These are phyloP conservation scores for Naematelia aurantialba DNA, from an alignment of 768 basidiomycete species.

Conservation along the genomic window DNA sequence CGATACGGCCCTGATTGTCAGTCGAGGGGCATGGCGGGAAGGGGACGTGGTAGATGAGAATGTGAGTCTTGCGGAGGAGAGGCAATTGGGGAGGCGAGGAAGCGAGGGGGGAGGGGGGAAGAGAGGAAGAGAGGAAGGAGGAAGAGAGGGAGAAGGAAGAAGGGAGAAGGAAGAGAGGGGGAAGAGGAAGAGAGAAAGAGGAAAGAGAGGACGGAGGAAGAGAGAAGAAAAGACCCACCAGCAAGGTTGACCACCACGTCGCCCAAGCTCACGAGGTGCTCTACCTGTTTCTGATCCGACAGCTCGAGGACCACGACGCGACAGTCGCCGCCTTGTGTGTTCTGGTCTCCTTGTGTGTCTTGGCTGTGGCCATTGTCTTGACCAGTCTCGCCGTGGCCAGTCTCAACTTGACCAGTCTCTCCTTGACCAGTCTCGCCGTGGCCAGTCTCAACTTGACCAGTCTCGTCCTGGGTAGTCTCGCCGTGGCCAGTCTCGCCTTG, in stretches of 20 bases:
- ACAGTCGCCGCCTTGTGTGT: no score
- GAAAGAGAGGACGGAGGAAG: background rate
- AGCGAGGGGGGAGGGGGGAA: background rate
- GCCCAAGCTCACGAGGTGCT: conserved; percentile 22
- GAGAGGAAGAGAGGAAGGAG: background rate
- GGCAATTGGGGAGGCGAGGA: background rate
- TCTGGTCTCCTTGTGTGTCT: no score
- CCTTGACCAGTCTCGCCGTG: no score
- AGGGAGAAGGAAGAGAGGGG: background rate
- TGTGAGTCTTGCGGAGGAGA: background rate
- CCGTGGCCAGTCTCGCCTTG: no score
- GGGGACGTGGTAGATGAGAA: background rate
- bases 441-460: no score
- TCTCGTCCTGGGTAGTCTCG: no score
- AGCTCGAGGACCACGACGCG: conserved; percentile 28
- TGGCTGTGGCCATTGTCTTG: no score
- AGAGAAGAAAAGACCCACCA: conserved; percentile 27
- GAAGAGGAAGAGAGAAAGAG: background rate
- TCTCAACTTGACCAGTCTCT: no score
- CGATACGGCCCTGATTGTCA: conserved; percentile 36
- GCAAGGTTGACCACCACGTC: conserved; percentile 47
- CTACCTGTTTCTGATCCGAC: conserved; percentile 31
- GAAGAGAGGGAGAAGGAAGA: background rate
- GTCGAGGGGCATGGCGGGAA: background rate
- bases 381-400: no score